Base-by-base conservation (phyloP, 2,329 filamentous ascomycete species). In the Didymella arachidicola region DNA sequence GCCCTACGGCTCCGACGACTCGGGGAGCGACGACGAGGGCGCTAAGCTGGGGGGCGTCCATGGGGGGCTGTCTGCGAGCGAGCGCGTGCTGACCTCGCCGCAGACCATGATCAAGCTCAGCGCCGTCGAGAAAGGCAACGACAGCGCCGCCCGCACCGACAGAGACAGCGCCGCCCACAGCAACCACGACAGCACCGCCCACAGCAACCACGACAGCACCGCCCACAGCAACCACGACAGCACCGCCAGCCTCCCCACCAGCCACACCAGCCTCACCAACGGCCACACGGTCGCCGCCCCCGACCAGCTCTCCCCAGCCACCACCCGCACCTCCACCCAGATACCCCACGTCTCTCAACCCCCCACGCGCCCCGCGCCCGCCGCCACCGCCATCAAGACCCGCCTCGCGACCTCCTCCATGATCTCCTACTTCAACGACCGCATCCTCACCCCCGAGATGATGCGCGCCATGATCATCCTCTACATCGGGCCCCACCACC, bases 381-480 rank as follows among this genome's bases (percentile, higher is more conserved):
- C 75, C 16, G 67, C 78, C 4, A 82, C 82, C 44, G 79, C 82
- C 7, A 81, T 97, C 61, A 88, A 86, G 66, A 98, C 95, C 1
- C 87, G 93, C n/a, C 85, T 99, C 10, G 93, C 94, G 16, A 96
- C 94, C 74, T 93, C 92, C 0, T 94, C 89, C n/a, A 96, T 97
- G 87, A 96, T 99, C 34, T 97, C 94, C 0, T 98, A 98, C 78
- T 96, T 97, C 77, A 95, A 96, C 75, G 95, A 99, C 76, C 89
- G 95, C 27, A 91, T 99, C 27, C 83, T 99, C 14, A 94, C 92
- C 0, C 94, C 95, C 0, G 95, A 99, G 77, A 97, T 98, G 92
- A 97, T 98, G 90, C 90, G 95, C 30, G 92, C 93, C 63, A 98
- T 99, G 93, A 97, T 99, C 65, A 96, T 99, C 65, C 83, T 99